Conservation (phyloP, 495 filamentous ascomycete genomes). For the Aspergillus incahuasiensis region DNA sequence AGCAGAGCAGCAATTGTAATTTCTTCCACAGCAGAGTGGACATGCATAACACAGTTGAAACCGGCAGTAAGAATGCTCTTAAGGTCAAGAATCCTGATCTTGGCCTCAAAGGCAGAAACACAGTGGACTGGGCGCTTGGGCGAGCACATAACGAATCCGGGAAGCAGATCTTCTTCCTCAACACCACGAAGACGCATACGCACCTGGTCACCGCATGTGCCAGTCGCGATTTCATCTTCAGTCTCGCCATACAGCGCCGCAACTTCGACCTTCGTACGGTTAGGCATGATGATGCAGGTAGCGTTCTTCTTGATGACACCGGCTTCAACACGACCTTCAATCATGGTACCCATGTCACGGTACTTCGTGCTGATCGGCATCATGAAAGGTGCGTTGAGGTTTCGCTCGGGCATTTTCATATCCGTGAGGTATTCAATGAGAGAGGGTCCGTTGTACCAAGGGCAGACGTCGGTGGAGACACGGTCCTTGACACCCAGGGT, state of each 20-base stretch:
- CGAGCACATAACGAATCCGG: conserved; percentile 96
- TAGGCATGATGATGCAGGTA: conserved; percentile 89
- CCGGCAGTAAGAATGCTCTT: conserved; percentile 88
- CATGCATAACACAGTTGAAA: conserved; percentile 89
- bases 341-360: conserved; percentile 94
- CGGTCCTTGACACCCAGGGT: conserved; percentile 83
- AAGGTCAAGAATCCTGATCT: conserved; percentile 91
- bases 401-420: conserved; percentile 90
- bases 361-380: conserved; percentile 97
- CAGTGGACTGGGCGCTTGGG: conserved; percentile 87
- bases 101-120: conserved; percentile 87
- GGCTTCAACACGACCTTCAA: conserved; percentile 94
- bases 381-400: conserved; percentile 98
- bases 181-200: conserved; percentile 86
- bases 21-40: conserved; percentile 90
- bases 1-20: conserved; percentile 81
- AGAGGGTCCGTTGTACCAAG: conserved; percentile 90
- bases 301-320: conserved; percentile 85
- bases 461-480: conserved; percentile 65
- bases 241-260: conserved; percentile 90
- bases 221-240: conserved; percentile 79
- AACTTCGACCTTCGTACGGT: conserved; percentile 72
- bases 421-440: conserved; percentile 87
- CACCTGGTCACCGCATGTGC: conserved; percentile 90
- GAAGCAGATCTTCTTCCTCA: conserved; percentile 94